Percentiles rank a stretch among this genome's conserved stretches.
These are phyloP conservation scores for Claviceps maximensis DNA, from an alignment of 2,329 filamentous ascomycete genomes.

Conservation along the genomic window DNA sequence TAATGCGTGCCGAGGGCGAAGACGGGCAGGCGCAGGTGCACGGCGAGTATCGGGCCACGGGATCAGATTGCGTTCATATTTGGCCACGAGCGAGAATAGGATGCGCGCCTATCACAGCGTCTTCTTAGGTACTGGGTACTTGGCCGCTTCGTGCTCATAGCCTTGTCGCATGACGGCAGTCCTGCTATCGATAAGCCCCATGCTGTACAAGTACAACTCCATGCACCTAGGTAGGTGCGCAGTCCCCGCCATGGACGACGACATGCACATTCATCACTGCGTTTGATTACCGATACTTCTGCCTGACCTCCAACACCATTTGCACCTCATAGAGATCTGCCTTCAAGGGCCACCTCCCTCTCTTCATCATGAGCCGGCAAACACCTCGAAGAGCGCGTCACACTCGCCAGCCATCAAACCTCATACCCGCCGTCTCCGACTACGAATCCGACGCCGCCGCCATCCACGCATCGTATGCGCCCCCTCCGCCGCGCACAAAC, in stretches of 20 bases:
- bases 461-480: conserved; percentile 24
- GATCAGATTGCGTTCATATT: background rate
- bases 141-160: background rate
- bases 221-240: no score
- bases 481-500: conserved; percentile 52
- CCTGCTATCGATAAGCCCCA: background rate
- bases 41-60: background rate
- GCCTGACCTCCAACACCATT: no score
- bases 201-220: no score
- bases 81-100: background rate
- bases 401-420: conserved; percentile 27
- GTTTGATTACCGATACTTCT: no score
- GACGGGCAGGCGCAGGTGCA: background rate
- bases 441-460: conserved; percentile 53
- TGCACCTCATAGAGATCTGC: background rate
- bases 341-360: background rate
- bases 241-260: no score
- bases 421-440: conserved; percentile 35
- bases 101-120: background rate
- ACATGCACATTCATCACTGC: no score
- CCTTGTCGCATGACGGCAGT: background rate
- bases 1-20: background rate
- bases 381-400: conserved; percentile 28
- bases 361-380: conserved; percentile 28
- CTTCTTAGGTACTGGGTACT: background rate